Evolutionary conservation across 495 filamentous ascomycete species (phyloP).

Genomic region (Aspergillus steynii): DNA sequence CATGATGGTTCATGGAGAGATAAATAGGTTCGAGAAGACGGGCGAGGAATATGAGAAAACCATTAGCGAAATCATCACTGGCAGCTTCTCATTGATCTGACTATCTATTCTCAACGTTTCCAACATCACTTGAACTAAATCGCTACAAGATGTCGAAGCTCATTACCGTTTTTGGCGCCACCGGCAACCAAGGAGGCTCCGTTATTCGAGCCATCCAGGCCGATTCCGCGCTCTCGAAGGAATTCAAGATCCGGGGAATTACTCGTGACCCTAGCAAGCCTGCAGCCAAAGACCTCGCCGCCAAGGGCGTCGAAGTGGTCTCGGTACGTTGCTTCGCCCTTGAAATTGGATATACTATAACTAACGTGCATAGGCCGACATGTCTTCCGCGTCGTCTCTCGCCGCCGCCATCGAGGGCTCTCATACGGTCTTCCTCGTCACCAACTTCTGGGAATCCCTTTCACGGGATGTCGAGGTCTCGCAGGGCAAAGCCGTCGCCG

Average conservation of each 20-base stretch:
- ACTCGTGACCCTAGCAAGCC: slow-evolving; percentile 49
- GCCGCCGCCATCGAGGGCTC: slow-evolving; percentile 34
- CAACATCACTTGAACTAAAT: neutral
- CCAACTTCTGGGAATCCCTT: slow-evolving; percentile 27
- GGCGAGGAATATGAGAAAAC: neutral
- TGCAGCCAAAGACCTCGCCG: slow-evolving; percentile 20
- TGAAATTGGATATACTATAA: neutral
- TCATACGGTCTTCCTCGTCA: slow-evolving; percentile 33
- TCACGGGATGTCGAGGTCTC: slow-evolving; percentile 36
- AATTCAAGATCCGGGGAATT: slow-evolving; percentile 55
- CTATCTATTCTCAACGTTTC: neutral
- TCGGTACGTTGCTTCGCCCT: slow-evolving; percentile 15
- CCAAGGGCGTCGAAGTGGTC: slow-evolving; percentile 24
- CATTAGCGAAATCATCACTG: neutral
- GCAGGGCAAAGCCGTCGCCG: slow-evolving; percentile 60
- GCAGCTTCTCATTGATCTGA: neutral
- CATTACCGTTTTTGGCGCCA: slow-evolving; percentile 37
- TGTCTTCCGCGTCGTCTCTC: slow-evolving; percentile 49
- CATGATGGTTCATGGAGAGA: neutral
- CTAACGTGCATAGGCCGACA: slow-evolving; percentile 41
- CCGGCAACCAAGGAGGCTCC: slow-evolving; percentile 57
- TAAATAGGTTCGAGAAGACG: neutral
- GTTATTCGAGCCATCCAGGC: slow-evolving; percentile 50
- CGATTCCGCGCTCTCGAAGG: slow-evolving; percentile 42
- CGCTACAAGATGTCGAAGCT: slow-evolving; percentile 27